Conservation (phyloP, 2,329 filamentous ascomycete genomes). For the Trichoderma sp. region DNA sequence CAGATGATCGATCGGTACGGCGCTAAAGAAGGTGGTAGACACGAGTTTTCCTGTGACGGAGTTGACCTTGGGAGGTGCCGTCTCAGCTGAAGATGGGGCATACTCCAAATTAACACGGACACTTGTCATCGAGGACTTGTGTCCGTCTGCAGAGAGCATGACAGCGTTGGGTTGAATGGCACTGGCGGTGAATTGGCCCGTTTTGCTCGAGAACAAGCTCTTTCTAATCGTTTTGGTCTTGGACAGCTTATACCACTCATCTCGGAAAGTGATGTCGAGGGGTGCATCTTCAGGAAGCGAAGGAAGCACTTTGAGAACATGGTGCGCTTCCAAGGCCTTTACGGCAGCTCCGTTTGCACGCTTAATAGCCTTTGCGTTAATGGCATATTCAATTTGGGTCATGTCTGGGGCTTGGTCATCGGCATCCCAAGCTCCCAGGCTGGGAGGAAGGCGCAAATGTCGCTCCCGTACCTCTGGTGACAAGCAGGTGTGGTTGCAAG, state of each 20-base stretch:
- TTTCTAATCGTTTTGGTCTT: slow-evolving; percentile 57
- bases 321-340: slow-evolving; percentile 45
- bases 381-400: slow-evolving; percentile 54
- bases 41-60: slow-evolving; percentile 53
- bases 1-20: slow-evolving; percentile 47
- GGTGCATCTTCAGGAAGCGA: slow-evolving; percentile 52
- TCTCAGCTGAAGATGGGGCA: slow-evolving; percentile 46
- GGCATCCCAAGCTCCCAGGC: slow-evolving; percentile 53
- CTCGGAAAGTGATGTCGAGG: slow-evolving; percentile 49
- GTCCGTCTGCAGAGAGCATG: slow-evolving; percentile 54
- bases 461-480: slow-evolving; percentile 51
- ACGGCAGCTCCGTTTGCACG: slow-evolving; percentile 13
- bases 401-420: slow-evolving; percentile 59
- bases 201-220: slow-evolving; percentile 54
- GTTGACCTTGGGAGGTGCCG: slow-evolving; percentile 51
- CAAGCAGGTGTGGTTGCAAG: slow-evolving; percentile 54
- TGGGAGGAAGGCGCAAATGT: slow-evolving; percentile 57
- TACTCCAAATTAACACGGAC: slow-evolving; percentile 52
- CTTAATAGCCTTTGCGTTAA: slow-evolving; percentile 50
- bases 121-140: slow-evolving; percentile 44
- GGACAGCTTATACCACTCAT: slow-evolving; percentile 52
- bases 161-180: slow-evolving; percentile 51
- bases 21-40: slow-evolving; percentile 55
- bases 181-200: slow-evolving; percentile 51
- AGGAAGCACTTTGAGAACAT: slow-evolving; percentile 56